Conservation (phyloP, 345 rosid genomes). For the Melaleuca alternifolia region DNA sequence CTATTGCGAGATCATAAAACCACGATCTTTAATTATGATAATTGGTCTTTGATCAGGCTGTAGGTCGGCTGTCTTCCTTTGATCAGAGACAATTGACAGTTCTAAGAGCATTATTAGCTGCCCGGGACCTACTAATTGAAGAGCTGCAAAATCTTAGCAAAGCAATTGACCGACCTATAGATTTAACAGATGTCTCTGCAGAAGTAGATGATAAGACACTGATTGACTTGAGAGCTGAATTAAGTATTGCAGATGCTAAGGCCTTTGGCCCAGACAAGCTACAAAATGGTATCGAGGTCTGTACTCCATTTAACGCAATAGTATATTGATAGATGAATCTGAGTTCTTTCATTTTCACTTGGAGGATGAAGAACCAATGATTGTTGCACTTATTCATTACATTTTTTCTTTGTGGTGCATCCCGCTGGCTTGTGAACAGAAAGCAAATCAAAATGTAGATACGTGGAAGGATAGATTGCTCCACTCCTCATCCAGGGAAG, state of each 20-base stretch:
- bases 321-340: neutral
- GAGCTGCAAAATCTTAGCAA: slow-evolving; percentile 60
- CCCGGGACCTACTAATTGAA: slow-evolving; percentile 52
- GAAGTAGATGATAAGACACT: slow-evolving; percentile 33
- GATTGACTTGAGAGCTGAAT: slow-evolving; percentile 23
- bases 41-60: slow-evolving; percentile 25
- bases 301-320: slow-evolving; percentile 25
- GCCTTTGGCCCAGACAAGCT: slow-evolving; percentile 50
- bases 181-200: slow-evolving; percentile 45
- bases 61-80: slow-evolving; percentile 28
- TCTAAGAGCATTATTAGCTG: slow-evolving; percentile 59
- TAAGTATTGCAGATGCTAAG: slow-evolving; percentile 19
- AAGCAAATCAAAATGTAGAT: slow-evolving; percentile 23
- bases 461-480: slow-evolving; percentile 29
- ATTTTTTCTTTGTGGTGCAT: slow-evolving; percentile 1
- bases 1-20: neutral
- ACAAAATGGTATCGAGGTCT: slow-evolving; percentile 74
- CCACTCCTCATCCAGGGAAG: slow-evolving; percentile 36
- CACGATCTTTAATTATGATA: neutral
- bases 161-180: slow-evolving; percentile 35
- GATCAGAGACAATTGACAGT: slow-evolving; percentile 33
- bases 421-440: slow-evolving; percentile 33
- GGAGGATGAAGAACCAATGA: neutral
- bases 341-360: neutral
- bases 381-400: neutral